Base-by-base conservation (phyloP, 148 eudicot species). In the Oxyria digyna region DNA sequence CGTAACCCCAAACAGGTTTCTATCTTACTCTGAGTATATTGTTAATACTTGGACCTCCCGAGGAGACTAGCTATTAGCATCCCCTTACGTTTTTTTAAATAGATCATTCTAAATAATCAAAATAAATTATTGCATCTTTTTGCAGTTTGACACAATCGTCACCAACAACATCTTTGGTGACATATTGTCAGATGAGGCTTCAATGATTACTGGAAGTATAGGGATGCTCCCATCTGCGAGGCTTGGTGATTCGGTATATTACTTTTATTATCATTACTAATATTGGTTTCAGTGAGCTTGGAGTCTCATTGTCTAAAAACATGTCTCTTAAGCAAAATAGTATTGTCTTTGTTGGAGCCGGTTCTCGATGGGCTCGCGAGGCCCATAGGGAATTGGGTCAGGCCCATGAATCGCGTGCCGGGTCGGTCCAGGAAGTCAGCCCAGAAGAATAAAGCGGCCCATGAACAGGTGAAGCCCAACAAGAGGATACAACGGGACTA, bases 191-290 rank as follows among this genome's bases (percentile, higher is more conserved):
- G 98, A 93, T 46, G 96, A 89, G 80, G 96, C 98, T 59, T 85
- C 98, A 49, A 93, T 93, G 96, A 86, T 93, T 42, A 86, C 91
- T 69, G 98, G 98, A 75, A 93, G 98, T 68, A 93, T 93, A 73
- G 98, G 98, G 64, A 83, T 93, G 98, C 95, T 93, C 73, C 87
- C 98, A 50, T 93, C 98, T 68, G 98, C 98, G 64, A 89, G 98
- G 77, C 59, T 52, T 46, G 86, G 96, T 42, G 82, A 72, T 78
- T 78, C 88, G 83, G 96, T 93, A 89, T 40, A 21, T 27, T 5
- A 52, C 27, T 8, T 0, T 46, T 4, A 18, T 41, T 46, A 20
- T 6, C 8, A 45, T 14, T 17, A 45, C n/a, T 15, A 15, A 33
- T 20, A 2, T 21, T 21, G 20, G 11, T 52, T 52, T 52, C 26